Evolutionary conservation across 2,329 filamentous ascomycete species (phyloP).

Genomic region (Colletotrichum sp.): DNA sequence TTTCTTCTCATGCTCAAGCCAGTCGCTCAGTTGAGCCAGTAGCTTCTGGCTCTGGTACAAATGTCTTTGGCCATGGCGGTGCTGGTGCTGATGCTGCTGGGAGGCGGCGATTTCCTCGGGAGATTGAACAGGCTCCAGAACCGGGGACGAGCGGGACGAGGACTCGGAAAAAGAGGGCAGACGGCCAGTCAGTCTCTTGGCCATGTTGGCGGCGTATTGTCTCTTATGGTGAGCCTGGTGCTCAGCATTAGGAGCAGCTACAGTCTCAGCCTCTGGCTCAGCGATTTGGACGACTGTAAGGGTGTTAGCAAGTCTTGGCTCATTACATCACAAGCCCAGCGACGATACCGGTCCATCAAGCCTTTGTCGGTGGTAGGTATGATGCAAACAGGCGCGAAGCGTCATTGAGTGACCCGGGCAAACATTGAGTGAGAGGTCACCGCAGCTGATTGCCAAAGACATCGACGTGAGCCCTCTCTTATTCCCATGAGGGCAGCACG

Average conservation of each 20-base stretch:
- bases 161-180: conserved; percentile 31
- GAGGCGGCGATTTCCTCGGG: conserved; percentile 26
- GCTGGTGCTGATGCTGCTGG: conserved; percentile 25
- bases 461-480: background rate
- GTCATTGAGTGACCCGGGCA: conserved; percentile 26
- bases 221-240: conserved; percentile 40
- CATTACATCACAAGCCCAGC: conserved; percentile 4
- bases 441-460: background rate
- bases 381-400: background rate
- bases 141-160: conserved; percentile 51
- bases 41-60: conserved; percentile 58
- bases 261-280: conserved; percentile 44
- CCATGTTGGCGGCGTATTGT: conserved; percentile 49
- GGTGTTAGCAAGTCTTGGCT: conserved; percentile 19
- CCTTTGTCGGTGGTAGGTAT: background rate
- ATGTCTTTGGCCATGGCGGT: conserved; percentile 38
- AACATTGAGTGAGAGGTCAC: background rate
- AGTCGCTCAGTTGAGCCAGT: conserved; percentile 78
- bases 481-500: background rate
- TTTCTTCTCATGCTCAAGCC: conserved; percentile 80
- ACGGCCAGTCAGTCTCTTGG: conserved; percentile 48
- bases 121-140: conserved; percentile 34
- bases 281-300: conserved; percentile 61
- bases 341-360: conserved; percentile 20
- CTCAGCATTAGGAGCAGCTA: conserved; percentile 30